Percentiles rank a stretch among this genome's conserved stretches.
Conservation (phyloP, 2,329 filamentous ascomycete species). For the Colletotrichum tabaci region DNA sequence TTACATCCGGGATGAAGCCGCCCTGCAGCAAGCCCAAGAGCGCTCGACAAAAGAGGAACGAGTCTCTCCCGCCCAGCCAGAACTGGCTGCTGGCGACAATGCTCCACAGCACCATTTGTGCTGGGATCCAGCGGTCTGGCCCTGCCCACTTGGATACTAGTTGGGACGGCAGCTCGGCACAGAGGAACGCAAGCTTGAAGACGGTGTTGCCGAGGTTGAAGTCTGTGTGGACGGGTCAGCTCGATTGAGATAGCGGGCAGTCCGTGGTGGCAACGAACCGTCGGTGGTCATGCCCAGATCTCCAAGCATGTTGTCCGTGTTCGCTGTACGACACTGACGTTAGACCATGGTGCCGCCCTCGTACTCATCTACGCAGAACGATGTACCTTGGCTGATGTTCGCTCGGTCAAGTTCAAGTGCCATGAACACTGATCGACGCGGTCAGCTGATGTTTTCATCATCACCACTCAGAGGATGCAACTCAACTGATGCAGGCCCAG, state of each 20-base stretch:
- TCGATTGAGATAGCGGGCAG: not conserved
- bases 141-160: constrained; percentile 68
- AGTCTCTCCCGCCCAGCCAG: constrained; percentile 50
- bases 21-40: constrained; percentile 55
- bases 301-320: constrained; percentile 58
- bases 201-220: constrained; percentile 66
- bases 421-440: constrained; percentile 52
- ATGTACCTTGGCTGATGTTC: constrained; percentile 58
- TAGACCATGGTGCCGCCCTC: not conserved
- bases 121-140: constrained; percentile 66
- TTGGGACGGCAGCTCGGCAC: constrained; percentile 71
- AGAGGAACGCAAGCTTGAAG: constrained; percentile 65
- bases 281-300: constrained; percentile 59
- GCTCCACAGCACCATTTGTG: constrained; percentile 69
- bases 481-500: constrained; percentile 49
- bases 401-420: constrained; percentile 62
- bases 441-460: not conserved
- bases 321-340: not conserved
- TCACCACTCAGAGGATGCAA: not conserved
- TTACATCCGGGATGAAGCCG: constrained; percentile 58
- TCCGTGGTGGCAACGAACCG: constrained; percentile 48
- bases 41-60: constrained; percentile 51
- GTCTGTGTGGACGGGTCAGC: constrained; percentile 45
- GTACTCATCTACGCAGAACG: no score
- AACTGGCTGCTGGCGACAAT: constrained; percentile 63